Conservation (phyloP, 257 asterid genomes). For the Catharanthus roseus region DNA sequence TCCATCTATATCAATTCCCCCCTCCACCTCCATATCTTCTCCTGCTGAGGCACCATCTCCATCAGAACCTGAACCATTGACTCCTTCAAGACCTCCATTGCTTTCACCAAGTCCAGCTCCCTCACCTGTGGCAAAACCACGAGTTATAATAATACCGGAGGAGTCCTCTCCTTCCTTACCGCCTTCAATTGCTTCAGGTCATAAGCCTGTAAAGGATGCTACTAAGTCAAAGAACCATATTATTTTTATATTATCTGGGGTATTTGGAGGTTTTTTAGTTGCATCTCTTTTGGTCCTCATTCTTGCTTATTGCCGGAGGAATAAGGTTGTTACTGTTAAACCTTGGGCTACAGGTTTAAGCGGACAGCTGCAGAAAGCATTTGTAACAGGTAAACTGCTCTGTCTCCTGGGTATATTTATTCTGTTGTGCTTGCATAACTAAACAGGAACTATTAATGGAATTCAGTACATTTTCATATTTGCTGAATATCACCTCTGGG, state of each 20-base stretch:
- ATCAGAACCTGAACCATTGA: conserved; percentile 8
- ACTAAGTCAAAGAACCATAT: conserved; percentile 9
- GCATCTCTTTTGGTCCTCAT: conserved; percentile 12
- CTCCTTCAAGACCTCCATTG: conserved; percentile 14
- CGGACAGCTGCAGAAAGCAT: conserved; percentile 37
- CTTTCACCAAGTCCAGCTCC: conserved; percentile 21
- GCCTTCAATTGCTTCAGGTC: conserved; percentile 15
- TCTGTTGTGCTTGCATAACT: too few species aligned
- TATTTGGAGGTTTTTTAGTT: conserved; percentile 20
- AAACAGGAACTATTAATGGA: background rate
- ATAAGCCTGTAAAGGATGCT: background rate
- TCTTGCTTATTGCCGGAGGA: conserved; percentile 19
- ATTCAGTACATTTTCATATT: background rate
- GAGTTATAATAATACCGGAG: conserved; percentile 4
- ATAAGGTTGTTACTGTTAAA: conserved; percentile 26
- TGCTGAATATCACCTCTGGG: background rate
- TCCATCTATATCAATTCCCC: conserved; percentile 25
- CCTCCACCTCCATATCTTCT: conserved; percentile 18
- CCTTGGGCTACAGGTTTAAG: conserved; percentile 40
- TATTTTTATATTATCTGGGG: conserved; percentile 16
- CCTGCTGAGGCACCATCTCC: conserved; percentile 21
- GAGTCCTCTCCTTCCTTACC: conserved; percentile 11
- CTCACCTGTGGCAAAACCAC: conserved; percentile 6
- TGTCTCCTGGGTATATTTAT: background rate
- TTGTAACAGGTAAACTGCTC: conserved; percentile 28